Base-by-base conservation (phyloP, 257 asterid species). In the Linderniella brevidens region DNA sequence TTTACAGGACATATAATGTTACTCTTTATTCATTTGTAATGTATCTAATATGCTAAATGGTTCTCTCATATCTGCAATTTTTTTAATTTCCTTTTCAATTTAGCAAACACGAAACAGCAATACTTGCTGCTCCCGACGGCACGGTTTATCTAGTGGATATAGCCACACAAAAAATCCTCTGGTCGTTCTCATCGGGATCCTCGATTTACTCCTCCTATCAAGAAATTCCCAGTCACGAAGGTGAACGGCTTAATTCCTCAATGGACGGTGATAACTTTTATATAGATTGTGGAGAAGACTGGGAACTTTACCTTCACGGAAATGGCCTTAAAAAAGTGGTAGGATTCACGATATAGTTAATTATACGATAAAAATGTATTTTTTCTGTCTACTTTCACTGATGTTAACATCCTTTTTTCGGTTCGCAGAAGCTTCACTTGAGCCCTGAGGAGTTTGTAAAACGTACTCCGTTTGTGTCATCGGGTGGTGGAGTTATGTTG, bases 71-170 rank as follows among this genome's bases (percentile, higher is more conserved):
- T n/a, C 19, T 19, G 15, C 19, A 6, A n/a, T 44, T 1, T 44
- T 44, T 10, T 50, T 56, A 54, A 50, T 51, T 49, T 57, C 46
- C 55, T 19, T 19, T 44, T 39, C 19, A 52, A 61, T 46, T 48
- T 77, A 74, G 88, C 54, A 71, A 58, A 60, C 76, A 52, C 53
- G 88, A 72, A 56, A 67, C 88, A 20, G 84, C 74, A 55, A 66
- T 86, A 58, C 64, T 77, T 69, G 94, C 76, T 58, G 78, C 93
- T 54, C 94, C 86, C 29, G 93, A 86, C 77, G 96, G 96, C 55
- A 82, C 70, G 0, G 62, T 86, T n/a, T 68, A 76, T 51, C 57
- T 74, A 8, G 68, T 82, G 53, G 84, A 78, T 58, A 52, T 51
- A 53, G 71, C 67, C 35, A 68, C 96, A 4, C 80, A 79, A 57